These are phyloP conservation scores for Gnaphalium uliginosum DNA, from an alignment of 129 eudicot genomes.

Conservation along the genomic window DNA sequence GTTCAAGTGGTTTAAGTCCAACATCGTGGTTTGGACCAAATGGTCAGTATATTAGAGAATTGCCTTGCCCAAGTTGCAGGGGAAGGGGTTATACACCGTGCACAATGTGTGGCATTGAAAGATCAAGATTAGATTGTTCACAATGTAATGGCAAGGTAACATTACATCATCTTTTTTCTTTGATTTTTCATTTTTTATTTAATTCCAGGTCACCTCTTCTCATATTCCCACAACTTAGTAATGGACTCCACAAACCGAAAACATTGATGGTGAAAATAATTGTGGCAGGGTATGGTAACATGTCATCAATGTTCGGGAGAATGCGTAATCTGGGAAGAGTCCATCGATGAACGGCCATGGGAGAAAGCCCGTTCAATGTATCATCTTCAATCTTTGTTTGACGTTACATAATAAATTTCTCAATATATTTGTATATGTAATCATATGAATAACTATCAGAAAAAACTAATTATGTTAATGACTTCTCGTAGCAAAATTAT, in stretches of 20 bases:
- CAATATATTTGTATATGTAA: background rate
- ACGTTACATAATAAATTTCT: slow-evolving; percentile 24
- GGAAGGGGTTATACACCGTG: slow-evolving; percentile 98
- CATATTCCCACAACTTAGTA: background rate
- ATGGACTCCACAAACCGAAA: slow-evolving; percentile 2
- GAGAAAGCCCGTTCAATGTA: slow-evolving; percentile 96
- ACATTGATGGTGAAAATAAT: slow-evolving; percentile 9
- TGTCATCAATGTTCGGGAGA: slow-evolving; percentile 88
- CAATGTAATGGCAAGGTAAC: slow-evolving; percentile 87
- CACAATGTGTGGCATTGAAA: slow-evolving; percentile 87
- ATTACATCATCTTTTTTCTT: background rate
- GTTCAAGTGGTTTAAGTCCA: slow-evolving; percentile 53
- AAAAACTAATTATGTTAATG: too few relatives aligned
- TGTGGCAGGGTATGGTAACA: slow-evolving; percentile 67
- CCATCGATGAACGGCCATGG: slow-evolving; percentile 95
- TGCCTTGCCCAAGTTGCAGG: slow-evolving; percentile 98
- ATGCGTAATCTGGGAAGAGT: slow-evolving; percentile 98
- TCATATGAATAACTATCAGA: too few relatives aligned
- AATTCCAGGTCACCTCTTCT: background rate
- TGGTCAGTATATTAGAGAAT: slow-evolving; percentile 90
- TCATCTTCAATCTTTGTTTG: slow-evolving; percentile 27
- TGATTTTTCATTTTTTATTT: background rate
- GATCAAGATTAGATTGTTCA: slow-evolving; percentile 81
- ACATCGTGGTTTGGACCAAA: slow-evolving; percentile 99
- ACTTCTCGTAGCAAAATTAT: too few relatives aligned